These are phyloP conservation scores for Nakazawaea peltata DNA, from an alignment of 805 yeast genomes.

Conservation along the genomic window DNA sequence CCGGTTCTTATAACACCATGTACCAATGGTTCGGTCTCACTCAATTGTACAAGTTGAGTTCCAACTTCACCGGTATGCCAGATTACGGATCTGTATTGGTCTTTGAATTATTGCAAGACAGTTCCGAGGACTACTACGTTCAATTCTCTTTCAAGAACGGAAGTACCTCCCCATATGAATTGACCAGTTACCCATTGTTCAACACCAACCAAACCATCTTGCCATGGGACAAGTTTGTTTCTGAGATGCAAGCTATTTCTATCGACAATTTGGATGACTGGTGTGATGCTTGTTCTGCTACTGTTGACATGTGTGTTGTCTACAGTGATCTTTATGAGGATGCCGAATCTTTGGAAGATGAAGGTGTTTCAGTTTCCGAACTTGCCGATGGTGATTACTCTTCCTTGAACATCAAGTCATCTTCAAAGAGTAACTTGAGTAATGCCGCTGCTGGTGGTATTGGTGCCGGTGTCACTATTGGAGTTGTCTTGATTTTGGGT, in stretches of 20 bases:
- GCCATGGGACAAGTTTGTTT: conserved; percentile 28
- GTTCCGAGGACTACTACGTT: conserved; percentile 23
- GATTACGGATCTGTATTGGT: conserved; percentile 36
- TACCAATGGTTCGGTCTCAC: conserved; percentile 29
- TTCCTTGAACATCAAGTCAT: conserved; percentile 12
- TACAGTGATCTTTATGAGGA: conserved; percentile 22
- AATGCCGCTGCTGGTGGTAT: conserved; percentile 42
- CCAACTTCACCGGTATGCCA: conserved; percentile 37
- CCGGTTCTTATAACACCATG: conserved; percentile 39
- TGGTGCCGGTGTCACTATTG: conserved; percentile 40
- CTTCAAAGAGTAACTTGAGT: conserved; percentile 16
- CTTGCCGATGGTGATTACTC: conserved; percentile 21
- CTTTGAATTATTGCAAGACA: conserved; percentile 30
- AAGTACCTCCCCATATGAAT: conserved; percentile 25
- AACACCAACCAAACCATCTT: conserved; percentile 22
- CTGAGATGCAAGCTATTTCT: conserved; percentile 18
- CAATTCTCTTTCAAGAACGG: conserved; percentile 41
- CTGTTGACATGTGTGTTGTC: conserved; percentile 25
- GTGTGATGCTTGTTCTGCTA: conserved; percentile 31
- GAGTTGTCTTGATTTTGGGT: conserved; percentile 28
- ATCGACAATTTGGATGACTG: conserved; percentile 23
- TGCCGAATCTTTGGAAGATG: conserved; percentile 19
- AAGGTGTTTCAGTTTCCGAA: conserved; percentile 23
- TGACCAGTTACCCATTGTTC: conserved; percentile 30
- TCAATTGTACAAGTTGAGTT: conserved; percentile 24